Evolutionary conservation across 768 basidiomycete species (phyloP).

Genomic region (Panus rudis): DNA sequence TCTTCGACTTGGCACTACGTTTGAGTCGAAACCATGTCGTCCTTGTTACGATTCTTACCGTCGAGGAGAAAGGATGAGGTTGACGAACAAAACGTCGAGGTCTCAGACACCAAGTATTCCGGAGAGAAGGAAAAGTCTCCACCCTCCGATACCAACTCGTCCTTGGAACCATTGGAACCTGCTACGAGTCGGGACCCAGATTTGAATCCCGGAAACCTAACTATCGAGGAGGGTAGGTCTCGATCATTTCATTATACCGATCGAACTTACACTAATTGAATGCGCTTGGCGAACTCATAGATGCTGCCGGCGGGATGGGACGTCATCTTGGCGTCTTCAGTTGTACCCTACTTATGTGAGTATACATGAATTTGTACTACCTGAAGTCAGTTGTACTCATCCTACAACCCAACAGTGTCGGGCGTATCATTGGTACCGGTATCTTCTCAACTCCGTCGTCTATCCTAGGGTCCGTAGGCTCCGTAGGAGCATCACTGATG

Average conservation of each 20-base stretch:
- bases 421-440: slow-evolving; percentile 47
- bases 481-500: slow-evolving; percentile 46
- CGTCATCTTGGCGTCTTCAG: slow-evolving; percentile 50
- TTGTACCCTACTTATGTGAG: slow-evolving; percentile 49
- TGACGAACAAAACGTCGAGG: background rate
- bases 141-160: no score
- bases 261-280: background rate
- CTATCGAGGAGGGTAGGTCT: slow-evolving; percentile 40
- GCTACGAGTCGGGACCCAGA: slow-evolving; percentile 12
- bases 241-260: background rate
- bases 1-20: no score
- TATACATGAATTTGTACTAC: background rate
- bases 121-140: background rate
- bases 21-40: background rate
- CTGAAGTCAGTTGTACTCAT: background rate
- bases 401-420: slow-evolving; percentile 24
- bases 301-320: slow-evolving; percentile 49
- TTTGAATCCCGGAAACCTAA: slow-evolving; percentile 36
- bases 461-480: slow-evolving; percentile 42
- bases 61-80: background rate
- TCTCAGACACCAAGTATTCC: background rate
- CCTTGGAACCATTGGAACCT: background rate
- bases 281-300: slow-evolving; percentile 25
- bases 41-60: background rate
- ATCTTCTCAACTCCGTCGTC: slow-evolving; percentile 51